Evolutionary conservation across 257 asterid genomes (phyloP), one percentile per base, ranked within the genome.

Genomic region (Voacanga thouarsii): DNA sequence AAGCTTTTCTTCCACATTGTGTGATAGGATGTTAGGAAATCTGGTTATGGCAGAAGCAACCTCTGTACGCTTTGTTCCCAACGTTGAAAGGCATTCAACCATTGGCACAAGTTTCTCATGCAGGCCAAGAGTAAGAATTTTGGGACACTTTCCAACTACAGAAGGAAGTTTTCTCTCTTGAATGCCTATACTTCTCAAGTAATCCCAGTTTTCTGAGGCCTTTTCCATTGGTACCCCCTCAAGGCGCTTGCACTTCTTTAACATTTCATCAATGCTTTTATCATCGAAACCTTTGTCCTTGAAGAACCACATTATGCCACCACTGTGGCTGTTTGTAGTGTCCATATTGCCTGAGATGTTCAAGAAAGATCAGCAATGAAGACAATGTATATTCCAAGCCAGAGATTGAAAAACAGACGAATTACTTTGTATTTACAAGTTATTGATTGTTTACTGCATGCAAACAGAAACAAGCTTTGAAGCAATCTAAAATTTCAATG

Each of bases 221-320:
- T 82, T 89, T 60, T 89, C 96, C 71, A 84, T 83, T 56, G 88
- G 89, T 47, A 92, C 84, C 60, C 77, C 88, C 82, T 88, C 96
- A 11, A 96, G 96, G 74, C 94, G 96, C 90, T 89, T 95, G 92
- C 94, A 95, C 83, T 91, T 91, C 79, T 80, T 88, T 77, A 93
- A 81, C 89, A 96, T 92, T 75, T 90, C 96, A 2, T 79, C 84
- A 61, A 96, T 90, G 39, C 86, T 87, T 82, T 83, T 87, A 67
- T 90, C 98, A 69, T 96, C 94, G 55, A 96, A 92, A 19, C 98
- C 98, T 81, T 87, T 85, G 86, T 93, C 97, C 85, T 88, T 96
- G 88, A 96, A 96, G 92, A 96, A 96, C 99, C 99, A 92, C 98
- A 96, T 88, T 18, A 96, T 80, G 85, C 93, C 86, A 80, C 84